Evolutionary conservation across 352 stramenopile species (phyloP).

Genomic region (Globisporangium echinulatum): DNA sequence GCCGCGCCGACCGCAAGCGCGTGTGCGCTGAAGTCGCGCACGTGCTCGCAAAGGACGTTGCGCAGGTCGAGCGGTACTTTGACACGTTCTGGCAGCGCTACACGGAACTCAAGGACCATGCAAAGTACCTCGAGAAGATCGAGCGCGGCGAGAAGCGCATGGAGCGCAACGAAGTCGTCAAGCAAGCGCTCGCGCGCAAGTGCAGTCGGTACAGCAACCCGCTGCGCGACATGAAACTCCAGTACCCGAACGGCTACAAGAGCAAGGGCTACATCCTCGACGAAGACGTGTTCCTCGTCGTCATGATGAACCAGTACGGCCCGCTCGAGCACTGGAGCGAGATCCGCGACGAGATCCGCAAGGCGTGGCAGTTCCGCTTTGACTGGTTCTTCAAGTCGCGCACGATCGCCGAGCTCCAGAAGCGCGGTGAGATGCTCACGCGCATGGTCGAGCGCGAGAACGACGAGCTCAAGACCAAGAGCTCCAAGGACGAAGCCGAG

Average conservation of each 20-base stretch:
- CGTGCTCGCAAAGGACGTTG: conserved; percentile 87
- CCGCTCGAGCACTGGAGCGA: conserved; percentile 94
- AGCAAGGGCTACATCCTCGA: conserved; percentile 95
- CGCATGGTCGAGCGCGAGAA: conserved; percentile 94
- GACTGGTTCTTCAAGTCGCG: conserved; percentile 99
- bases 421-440: conserved; percentile 94
- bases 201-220: conserved; percentile 92
- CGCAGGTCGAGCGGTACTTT: conserved; percentile 94
- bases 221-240: conserved; percentile 83
- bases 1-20: conserved; percentile 84
- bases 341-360: conserved; percentile 97
- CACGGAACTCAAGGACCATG: conserved; percentile 88
- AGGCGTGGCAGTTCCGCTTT: conserved; percentile 98
- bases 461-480: conserved; percentile 79
- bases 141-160: conserved; percentile 96
- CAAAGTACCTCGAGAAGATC: conserved; percentile 94
- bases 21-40: conserved; percentile 90
- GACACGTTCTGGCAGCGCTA: conserved; percentile 94
- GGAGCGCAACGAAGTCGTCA: conserved; percentile 93
- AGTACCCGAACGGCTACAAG: conserved; percentile 88
- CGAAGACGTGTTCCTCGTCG: conserved; percentile 97
- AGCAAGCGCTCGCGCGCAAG: conserved; percentile 95
- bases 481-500: conserved; percentile 65
- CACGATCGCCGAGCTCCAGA: conserved; percentile 95
- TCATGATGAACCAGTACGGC: conserved; percentile 98